Base-by-base conservation (phyloP, 140 eudicot genomes). In the Flaveria floridana region DNA sequence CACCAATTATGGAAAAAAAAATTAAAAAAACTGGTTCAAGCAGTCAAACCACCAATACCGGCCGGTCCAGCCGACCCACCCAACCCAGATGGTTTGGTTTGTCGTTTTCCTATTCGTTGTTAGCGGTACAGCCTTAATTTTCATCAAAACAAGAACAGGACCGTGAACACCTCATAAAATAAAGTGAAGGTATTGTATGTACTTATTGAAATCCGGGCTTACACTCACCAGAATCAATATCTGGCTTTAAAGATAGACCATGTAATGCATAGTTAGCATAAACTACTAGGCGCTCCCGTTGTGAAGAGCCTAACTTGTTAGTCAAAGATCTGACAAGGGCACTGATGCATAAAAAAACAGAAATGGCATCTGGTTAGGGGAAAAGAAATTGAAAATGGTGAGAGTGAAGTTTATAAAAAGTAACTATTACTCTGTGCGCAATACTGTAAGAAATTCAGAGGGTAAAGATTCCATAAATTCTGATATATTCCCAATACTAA, bases 381-480 rank as follows among this genome's bases (percentile, higher is more conserved):
- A 7, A 65, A 65, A 18, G 2, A 39, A 39, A 39, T 39, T 37
- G 39, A 12, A 34, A 65, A 65, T 10, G n/a, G 71, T 39, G 8
- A 51, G 28, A 34, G 16, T 39, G 68, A 64, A 41, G 34, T 23
- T 19, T 41, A 46, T 50, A 39, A 37, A 30, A 39, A 67, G 37
- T 42, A 56, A 21, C 21, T 39, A 48, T 55, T 90, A 94, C 99
- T 94, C 99, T 13, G 99, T 86, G 16, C 96, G 87, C 73, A 90
- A 72, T 11, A 88, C 81, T 10, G 93, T 85, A 65, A 90, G 84
- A 82, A 94, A 84, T 42, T 94, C 96, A 0, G 99, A 77, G 52
- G 96, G 97, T 71, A 90, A 79, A 50, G 97, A 88, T 74, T 94
- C 99, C 99, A 94, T 80, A 76, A 94, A 90, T 48, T 89, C 78